Evolutionary conservation across 139 green algal genomes (phyloP), one percentile per base, ranked within the genome.

Genomic region (Picochlorum sp.): DNA sequence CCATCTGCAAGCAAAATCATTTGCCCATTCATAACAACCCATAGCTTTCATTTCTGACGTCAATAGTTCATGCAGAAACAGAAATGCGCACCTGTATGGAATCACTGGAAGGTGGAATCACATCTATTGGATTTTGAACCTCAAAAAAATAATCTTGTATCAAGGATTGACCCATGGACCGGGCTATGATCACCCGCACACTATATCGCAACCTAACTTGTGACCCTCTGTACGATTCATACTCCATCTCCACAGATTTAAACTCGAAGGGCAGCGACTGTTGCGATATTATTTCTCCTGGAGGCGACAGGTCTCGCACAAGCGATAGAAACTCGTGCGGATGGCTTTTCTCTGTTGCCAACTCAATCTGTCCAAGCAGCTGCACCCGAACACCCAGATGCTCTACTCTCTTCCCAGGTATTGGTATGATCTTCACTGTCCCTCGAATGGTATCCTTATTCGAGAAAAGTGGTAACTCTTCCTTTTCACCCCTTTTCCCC

Each of bases 311-410:
- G 57, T 94, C 86, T 1, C 88, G 71, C 36, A 85, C 87, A 24
- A 96, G 53, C 20, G 73, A 82, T 2, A 97, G 57, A 55, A 99
- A 98, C 51, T 96, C 84, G 53, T 96, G 85, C 3, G 73, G 69
- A 39, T 76, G 59, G 14, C 89, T 83, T 4, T 85, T 59, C 59
- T 97, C 91, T 28, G 82, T 84, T 1, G 82, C 82, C 4, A 96
- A 73, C 79, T 98, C 93, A 61, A 98, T 95, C 63, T 94, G 86
- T 0, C 93, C 93, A 16, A 98, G 53, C 33, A 99, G 87, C 75
- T 98, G 91, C 25, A 98, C 86, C 6, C 84, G 87, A 50, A 99
- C 88, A 41, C 93, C 93, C 32, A 73, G 65, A 67, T 99, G 93
- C 36, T 99, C 93, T 7, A 97, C 57, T 52, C 87, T 89, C 67